Conservation (phyloP, 345 rosid species). For the Gynandropsis gynandra region DNA sequence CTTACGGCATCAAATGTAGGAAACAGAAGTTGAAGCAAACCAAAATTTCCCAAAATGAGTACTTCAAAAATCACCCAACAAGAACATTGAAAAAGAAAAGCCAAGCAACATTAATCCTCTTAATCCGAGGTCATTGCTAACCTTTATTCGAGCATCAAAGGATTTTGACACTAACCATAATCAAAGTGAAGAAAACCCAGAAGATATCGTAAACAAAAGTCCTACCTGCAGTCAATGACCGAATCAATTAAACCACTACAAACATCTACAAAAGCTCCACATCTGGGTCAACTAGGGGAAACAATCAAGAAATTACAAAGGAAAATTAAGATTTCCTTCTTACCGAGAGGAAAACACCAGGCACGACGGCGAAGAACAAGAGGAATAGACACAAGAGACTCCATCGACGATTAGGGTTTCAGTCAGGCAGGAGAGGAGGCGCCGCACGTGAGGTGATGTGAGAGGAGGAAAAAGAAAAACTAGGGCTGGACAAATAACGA, state of each 20-base stretch:
- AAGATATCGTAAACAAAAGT: conserved; percentile 93
- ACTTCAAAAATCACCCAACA: background rate
- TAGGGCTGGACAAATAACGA: too few relatives aligned
- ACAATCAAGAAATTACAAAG: conserved; percentile 1
- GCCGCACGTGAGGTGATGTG: too few relatives aligned
- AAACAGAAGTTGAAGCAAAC: conserved; percentile 66
- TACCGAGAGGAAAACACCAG: conserved; percentile 96
- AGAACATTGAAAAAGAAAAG: background rate
- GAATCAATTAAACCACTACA: conserved; percentile 1
- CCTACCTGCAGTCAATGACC: conserved; percentile 55
- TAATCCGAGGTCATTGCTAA: conserved; percentile 29
- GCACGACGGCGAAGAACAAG: too few relatives aligned
- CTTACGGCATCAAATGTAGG: conserved; percentile 69
- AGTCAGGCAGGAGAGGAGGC: too few relatives aligned
- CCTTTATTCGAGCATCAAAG: conserved; percentile 99
- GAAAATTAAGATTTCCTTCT: conserved; percentile 20
- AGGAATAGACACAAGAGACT: too few relatives aligned
- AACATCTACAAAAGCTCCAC: background rate
- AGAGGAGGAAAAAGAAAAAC: too few relatives aligned
- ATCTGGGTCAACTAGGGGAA: background rate
- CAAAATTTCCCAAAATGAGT: conserved; percentile 8
- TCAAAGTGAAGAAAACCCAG: conserved; percentile 99
- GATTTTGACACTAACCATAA: conserved; percentile 99
- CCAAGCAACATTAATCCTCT: background rate
- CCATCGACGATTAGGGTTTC: too few relatives aligned